Base-by-base conservation (phyloP, 2,329 filamentous ascomycete species). In the Sporothrix protearum region DNA sequence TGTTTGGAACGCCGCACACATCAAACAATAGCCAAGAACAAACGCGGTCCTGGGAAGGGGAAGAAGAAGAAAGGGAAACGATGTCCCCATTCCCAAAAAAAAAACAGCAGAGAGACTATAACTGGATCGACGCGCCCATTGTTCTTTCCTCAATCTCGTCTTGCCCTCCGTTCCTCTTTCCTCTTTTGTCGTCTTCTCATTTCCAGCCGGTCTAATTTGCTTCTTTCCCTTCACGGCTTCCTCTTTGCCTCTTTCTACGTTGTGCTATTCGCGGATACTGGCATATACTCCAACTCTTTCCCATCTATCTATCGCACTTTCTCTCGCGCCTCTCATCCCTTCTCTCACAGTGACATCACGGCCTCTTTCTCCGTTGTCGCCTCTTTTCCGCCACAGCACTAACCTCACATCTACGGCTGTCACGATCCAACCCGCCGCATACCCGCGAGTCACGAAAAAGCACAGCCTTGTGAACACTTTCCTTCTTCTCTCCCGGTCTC, bases 101-200 rank as follows among this genome's bases (percentile, higher is more conserved):
- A 10, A 51, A n/a, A 33, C 53, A 53, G 45, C n/a, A 36, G 39
- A 39, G 36, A 71, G 49, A 59, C 45, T 69, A 69, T 69, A 69
- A 69, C 51, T 57, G 51, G 67, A 57, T 69, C 33, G 51, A 67
- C 63, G 25, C 63, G 45, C 63, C 63, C 45, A 45, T 22, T n/a
- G 16, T 67, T 36, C 45, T 36, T 67, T 51, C 63, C 36, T 51
- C 51, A 66, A 66, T 47, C 42, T 36, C 45, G 25, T 51, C 63
- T 67, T 36, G 45, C 16, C 45, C 63, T 67, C 28, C 63, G 3
- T 67, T 19, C 28, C 8, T 67, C 63, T 42, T 53, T 70, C 59
- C 47, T 49, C 51, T 55, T 64, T 39, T 63, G 33, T 57, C 67
- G 16, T 64, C 16, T 39, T 55, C 36, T 55, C 16, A 7, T 67